phyloP scores from a whole-genome alignment of 2,329 filamentous ascomycete genomes.

The Aureobasidium lini region DNA sequence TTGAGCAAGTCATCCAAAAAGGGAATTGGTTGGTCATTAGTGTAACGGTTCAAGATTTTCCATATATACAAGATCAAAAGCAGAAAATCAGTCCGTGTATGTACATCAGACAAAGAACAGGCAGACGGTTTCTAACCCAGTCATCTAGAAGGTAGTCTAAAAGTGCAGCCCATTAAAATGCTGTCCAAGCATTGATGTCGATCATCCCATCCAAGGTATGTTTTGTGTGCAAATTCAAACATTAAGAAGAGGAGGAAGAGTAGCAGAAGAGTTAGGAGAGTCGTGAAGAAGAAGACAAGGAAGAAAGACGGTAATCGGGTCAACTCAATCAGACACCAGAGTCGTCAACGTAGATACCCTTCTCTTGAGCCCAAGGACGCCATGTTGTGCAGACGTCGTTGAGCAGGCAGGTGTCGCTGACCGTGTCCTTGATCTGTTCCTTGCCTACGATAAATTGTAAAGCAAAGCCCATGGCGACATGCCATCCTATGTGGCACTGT shows the following conservation, averaged over 20 bases:
- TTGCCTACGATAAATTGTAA: constrained; percentile 22
- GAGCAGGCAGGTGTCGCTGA: constrained; percentile 18
- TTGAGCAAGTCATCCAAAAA: not conserved
- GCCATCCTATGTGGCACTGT: constrained; percentile 28
- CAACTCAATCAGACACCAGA: constrained; percentile 18
- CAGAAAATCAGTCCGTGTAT: not conserved
- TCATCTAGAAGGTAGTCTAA: not conserved
- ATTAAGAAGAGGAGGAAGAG: not conserved
- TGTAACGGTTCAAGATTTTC: too few relatives aligned
- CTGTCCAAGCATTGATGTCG: not conserved
- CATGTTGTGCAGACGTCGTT: constrained; percentile 20
- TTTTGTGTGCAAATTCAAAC: not conserved
- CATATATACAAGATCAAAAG: not conserved
- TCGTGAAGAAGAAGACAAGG: not conserved
- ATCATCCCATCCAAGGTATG: not conserved
- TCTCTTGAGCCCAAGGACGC: constrained; percentile 18
- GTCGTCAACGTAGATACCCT: constrained; percentile 16
- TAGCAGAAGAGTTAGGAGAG: too few relatives aligned
- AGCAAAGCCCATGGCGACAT: constrained; percentile 25
- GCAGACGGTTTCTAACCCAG: not conserved
- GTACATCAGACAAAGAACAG: not conserved
- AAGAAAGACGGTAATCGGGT: not conserved
- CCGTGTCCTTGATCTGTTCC: constrained; percentile 13
- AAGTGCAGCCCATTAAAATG: too few relatives aligned
- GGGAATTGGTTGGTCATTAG: not conserved